Conservation (phyloP, 2,329 filamentous ascomycete genomes). For the Sordariomycetes sp. region DNA sequence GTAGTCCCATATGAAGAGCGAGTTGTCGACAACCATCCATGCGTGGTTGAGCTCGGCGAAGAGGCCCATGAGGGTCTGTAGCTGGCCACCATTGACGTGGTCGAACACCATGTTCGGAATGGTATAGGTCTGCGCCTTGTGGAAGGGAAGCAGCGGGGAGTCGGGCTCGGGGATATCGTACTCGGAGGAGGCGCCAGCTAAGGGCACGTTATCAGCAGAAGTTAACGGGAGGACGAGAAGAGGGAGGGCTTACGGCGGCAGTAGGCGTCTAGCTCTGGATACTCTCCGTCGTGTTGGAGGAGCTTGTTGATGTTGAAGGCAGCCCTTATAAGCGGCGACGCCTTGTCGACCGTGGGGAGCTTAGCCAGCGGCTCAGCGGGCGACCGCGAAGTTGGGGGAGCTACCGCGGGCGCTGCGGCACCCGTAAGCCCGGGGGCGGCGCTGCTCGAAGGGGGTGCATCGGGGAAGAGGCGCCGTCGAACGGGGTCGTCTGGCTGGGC, state of each 20-base stretch:
- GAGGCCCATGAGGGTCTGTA: conserved; percentile 87
- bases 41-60: conserved; percentile 93
- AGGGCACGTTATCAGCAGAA: conserved; percentile 11
- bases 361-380: conserved; percentile 5
- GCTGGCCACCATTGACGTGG: conserved; percentile 78
- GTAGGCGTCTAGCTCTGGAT: conserved; percentile 83
- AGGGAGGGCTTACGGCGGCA: conserved; percentile 61
- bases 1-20: conserved; percentile 96
- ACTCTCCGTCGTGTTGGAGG: conserved; percentile 65
- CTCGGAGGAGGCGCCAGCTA: conserved; percentile 83
- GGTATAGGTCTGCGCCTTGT: conserved; percentile 74
- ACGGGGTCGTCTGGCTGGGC: conserved; percentile 30
- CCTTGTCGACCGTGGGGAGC: conserved; percentile 19
- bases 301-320: conserved; percentile 75
- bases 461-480: conserved; percentile 39
- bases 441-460: conserved; percentile 10
- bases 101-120: conserved; percentile 90
- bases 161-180: conserved; percentile 67
- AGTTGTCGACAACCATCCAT: conserved; percentile 93
- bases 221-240: neutral
- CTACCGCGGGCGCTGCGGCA: neutral
- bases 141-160: conserved; percentile 76
- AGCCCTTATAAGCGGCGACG: conserved; percentile 67
- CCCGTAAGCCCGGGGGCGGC: neutral
- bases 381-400: neutral